Base-by-base conservation (phyloP, 306 rosid species). In the Carpinus fangiana region DNA sequence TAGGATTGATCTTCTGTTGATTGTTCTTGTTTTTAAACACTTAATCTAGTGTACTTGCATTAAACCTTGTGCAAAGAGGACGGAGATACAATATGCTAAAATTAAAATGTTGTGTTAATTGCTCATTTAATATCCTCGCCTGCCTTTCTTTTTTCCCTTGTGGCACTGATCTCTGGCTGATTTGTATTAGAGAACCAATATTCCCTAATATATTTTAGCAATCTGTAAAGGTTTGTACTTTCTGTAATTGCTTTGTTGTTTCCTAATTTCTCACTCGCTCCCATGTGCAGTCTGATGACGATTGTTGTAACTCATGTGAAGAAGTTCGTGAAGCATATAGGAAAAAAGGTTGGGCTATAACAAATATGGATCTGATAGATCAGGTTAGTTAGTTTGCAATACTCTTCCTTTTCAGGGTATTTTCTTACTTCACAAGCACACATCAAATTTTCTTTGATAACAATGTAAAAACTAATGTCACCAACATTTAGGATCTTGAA, bases 221-320 rank as follows among this genome's bases (percentile, higher is more conserved):
- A 69, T 70, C 62, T 65, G 36, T 61, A 52, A 54, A 62, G 26
- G 20, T 13, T 18, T 10, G 69, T 13, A 31, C 45, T 62, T 62
- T 77, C 48, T 48, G 61, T 52, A 26, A 20, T 72, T 68, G 21
- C 36, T 82, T 36, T 46, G n/a, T 12, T 50, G 75, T 41, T 41
- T 71, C 45, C 38, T 74, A 64, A 78, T 73, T 74, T 83, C 73
- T 70, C 59, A 0, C 60, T 80, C 23, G 72, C 71, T 82, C 76
- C 77, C 76, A 34, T 68, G 60, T 85, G 84, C 98, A 94, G 98
- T 86, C 93, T 9, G 98, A 92, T 78, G 94, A 90, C 64, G 82
- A 92, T 7, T 94, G 98, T 69, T 94, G 98, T 82, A 94, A 94
- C 72, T 81, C 91, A 72, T 94, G 98, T 74, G 98, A 94, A 82